Conservation (phyloP, 1,284 basidiomycete genomes). For the Agaricales sp. region DNA sequence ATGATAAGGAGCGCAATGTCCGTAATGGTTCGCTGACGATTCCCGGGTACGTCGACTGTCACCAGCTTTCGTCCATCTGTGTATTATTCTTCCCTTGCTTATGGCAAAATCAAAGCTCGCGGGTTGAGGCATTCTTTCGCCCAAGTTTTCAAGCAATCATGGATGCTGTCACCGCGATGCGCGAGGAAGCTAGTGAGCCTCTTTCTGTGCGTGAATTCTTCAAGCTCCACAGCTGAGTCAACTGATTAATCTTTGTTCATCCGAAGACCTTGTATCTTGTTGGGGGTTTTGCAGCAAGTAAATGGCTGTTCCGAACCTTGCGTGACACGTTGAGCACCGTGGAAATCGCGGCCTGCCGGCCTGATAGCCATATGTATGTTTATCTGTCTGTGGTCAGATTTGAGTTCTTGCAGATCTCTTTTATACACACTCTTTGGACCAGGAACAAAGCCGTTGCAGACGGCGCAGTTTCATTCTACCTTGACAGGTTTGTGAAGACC, state of each 20-base stretch:
- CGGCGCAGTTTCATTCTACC: constrained; percentile 21
- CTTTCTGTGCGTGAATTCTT: constrained; percentile 24
- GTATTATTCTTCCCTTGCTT: neutral
- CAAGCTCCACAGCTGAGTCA: no score
- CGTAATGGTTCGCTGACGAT: constrained; percentile 23
- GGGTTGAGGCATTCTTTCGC: constrained; percentile 18
- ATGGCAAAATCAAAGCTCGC: constrained; percentile 19
- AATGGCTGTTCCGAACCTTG: constrained; percentile 27
- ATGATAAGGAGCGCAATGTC: constrained; percentile 21
- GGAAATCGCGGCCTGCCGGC: constrained; percentile 22
- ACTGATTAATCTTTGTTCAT: constrained; percentile 3
- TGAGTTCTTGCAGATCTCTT: neutral
- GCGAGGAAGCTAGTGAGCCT: constrained; percentile 17
- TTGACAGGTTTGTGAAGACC: constrained; percentile 23
- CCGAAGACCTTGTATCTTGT: constrained; percentile 29
- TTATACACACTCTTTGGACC: constrained; percentile 19
- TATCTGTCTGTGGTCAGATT: neutral
- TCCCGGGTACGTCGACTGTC: constrained; percentile 16
- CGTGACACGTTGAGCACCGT: constrained; percentile 16
- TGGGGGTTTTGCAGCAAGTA: constrained; percentile 35
- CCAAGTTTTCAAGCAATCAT: constrained; percentile 21
- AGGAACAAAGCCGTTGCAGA: no score
- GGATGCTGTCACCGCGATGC: constrained; percentile 21
- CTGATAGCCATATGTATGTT: constrained; percentile 30
- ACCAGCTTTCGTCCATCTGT: neutral